Evolutionary conservation across 2,329 filamentous ascomycete genomes (phyloP), one percentile per base, ranked within the genome.

Genomic region (Albifimbria verrucaria): DNA sequence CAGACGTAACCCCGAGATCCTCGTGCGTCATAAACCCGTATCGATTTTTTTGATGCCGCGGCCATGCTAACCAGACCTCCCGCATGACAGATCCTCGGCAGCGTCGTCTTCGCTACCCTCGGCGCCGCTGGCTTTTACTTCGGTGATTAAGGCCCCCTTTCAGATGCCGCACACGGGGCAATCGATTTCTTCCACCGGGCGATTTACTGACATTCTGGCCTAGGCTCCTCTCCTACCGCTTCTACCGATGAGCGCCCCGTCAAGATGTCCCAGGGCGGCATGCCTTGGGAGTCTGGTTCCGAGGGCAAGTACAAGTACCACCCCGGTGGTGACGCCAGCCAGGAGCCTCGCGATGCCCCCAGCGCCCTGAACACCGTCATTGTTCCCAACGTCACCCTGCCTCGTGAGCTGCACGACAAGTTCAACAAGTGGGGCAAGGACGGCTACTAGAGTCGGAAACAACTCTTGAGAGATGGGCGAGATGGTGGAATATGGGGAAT

Each of bases 371-470:
- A 99, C 82, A 89, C 89, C 60, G 92, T 97, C 64, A 87, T 99
- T 70, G 81, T 99, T 52, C 94, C 94, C 67, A 88, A 96, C 69
- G 92, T 99, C 69, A 94, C 88, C 68, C 80, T 97, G 63, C 92
- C 94, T 69, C 92, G 88, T 90, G 82, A 88, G 67, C 85, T 97
- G 60, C 94, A 99, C 78, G 94, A 99, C 65, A 89, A 88, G 79
- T 97, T 88, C 86, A 99, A 99, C 89, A 99, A 99, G 83, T 97
- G 90, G 86, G 94, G 94, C 75, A 97, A 97, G 86, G 94, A 97
- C 63, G 92, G 91, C 64, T 97, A 89, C 77, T 25, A 48, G 46
- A 53, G 44, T 6, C 20, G 49, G 41, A 55, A 23, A 36, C 22
- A 32, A 53, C 24, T 50, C 39, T 32, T 26, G 50, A 28, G 50